A percentile compares a stretch with the other conserved stretches of the same genome.
phyloP scores from a whole-genome alignment of 306 rosid species.

The Lathyrus tuberosus region DNA sequence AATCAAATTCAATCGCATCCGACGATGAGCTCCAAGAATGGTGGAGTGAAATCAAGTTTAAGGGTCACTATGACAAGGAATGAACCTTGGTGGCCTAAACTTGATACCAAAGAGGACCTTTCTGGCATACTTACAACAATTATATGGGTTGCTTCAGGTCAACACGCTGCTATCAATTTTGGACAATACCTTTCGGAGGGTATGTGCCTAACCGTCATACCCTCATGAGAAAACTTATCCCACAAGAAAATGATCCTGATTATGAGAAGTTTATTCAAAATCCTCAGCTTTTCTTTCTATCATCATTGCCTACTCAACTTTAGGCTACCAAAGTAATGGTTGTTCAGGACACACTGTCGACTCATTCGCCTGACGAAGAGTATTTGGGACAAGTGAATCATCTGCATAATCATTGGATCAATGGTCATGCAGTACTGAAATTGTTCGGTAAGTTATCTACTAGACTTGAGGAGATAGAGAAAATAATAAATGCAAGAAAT shows the following conservation, averaged over 20 bases:
- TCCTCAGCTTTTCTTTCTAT: constrained; percentile 72
- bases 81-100: constrained; percentile 96
- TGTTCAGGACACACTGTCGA: constrained; percentile 87
- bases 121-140: constrained; percentile 68
- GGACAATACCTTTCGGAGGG: constrained; percentile 99
- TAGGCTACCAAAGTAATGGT: constrained; percentile 98
- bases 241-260: constrained; percentile 64
- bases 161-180: constrained; percentile 93
- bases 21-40: constrained; percentile 85
- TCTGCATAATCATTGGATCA: too few species aligned
- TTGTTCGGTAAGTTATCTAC: too few species aligned
- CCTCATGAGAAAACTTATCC: constrained; percentile 77
- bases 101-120: constrained; percentile 68
- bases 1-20: constrained; percentile 61
- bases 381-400: too few species aligned
- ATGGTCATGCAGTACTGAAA: too few species aligned
- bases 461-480: too few species aligned
- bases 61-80: constrained; percentile 80
- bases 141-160: constrained; percentile 91
- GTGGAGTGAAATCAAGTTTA: constrained; percentile 86
- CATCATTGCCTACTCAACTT: constrained; percentile 90
- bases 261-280: constrained; percentile 66
- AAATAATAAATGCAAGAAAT: too few species aligned
- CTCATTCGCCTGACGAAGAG: constrained; percentile 96
- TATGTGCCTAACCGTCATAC: constrained; percentile 95